phyloP scores from a whole-genome alignment of 2,329 filamentous ascomycete species.

The Claviceps monticola region DNA sequence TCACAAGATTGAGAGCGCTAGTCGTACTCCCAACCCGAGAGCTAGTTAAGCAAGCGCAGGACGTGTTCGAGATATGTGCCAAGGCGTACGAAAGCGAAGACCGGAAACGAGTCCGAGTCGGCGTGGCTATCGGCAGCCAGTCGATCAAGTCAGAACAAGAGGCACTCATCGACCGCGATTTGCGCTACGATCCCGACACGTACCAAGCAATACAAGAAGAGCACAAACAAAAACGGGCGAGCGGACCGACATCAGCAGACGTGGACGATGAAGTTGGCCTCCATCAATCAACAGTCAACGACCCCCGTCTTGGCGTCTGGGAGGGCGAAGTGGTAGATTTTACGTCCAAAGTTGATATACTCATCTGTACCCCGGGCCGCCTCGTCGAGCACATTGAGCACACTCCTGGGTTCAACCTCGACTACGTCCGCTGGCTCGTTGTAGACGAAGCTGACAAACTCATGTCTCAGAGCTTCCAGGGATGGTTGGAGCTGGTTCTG shows the following conservation, averaged over 20 bases:
- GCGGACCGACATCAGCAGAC: slow-evolving; percentile 4
- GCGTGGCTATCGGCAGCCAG: slow-evolving; percentile 70
- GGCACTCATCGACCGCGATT: slow-evolving; percentile 29
- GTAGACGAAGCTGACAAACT: slow-evolving; percentile 92
- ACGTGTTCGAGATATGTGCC: slow-evolving; percentile 62
- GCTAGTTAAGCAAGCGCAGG: slow-evolving; percentile 72
- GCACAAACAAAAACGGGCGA: slow-evolving; percentile 3
- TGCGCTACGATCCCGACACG: slow-evolving; percentile 49
- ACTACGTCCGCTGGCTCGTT: slow-evolving; percentile 72
- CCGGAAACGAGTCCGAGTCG: slow-evolving; percentile 60
- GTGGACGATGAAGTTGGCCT: slow-evolving; percentile 10
- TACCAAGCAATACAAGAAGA: slow-evolving; percentile 23
- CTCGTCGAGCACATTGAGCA: slow-evolving; percentile 81
- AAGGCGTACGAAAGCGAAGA: slow-evolving; percentile 40
- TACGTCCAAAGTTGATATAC: slow-evolving; percentile 65
- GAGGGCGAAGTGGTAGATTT: slow-evolving; percentile 45
- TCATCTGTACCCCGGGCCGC: slow-evolving; percentile 84
- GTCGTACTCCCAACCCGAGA: slow-evolving; percentile 87
- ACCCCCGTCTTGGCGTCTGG: slow-evolving; percentile 21
- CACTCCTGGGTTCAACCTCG: slow-evolving; percentile 68
- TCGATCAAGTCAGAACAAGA: slow-evolving; percentile 53
- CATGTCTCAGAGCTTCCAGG: slow-evolving; percentile 81
- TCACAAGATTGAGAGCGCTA: slow-evolving; percentile 59
- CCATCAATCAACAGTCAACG: slow-evolving; percentile 6
- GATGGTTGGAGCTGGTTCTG: slow-evolving; percentile 68